Conservation (phyloP, 2,329 filamentous ascomycete genomes). For the Nannizzia gypsea region DNA sequence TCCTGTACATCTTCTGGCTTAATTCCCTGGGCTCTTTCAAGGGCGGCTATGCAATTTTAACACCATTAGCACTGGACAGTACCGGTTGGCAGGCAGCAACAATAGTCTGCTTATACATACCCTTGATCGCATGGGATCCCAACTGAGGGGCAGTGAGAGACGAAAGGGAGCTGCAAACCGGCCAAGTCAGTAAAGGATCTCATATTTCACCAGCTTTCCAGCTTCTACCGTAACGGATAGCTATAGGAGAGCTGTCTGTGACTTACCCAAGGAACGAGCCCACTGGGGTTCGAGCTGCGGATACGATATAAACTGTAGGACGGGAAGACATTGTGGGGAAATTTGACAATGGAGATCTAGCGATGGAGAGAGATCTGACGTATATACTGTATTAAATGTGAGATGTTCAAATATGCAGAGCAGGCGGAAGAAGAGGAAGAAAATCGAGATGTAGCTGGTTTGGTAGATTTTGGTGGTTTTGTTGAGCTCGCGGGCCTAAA, state of each 20-base stretch:
- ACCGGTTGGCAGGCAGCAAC: not conserved
- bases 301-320: constrained; percentile 90
- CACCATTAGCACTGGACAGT: not conserved
- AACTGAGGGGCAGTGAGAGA: constrained; percentile 77
- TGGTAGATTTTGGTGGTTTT: not conserved
- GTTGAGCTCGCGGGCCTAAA: not conserved
- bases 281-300: constrained; percentile 76
- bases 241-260: constrained; percentile 5
- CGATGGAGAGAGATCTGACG: not conserved
- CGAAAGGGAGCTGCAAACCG: constrained; percentile 59
- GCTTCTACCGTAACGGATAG: not conserved
- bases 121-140: constrained; percentile 84
- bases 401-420: not conserved
- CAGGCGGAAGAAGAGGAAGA: not conserved
- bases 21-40: constrained; percentile 75
- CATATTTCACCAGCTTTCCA: not conserved
- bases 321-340: constrained; percentile 42
- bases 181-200: not conserved
- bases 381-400: not conserved
- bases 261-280: constrained; percentile 86
- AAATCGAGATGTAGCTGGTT: not conserved
- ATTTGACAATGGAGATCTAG: not conserved
- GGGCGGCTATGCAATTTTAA: constrained; percentile 45
- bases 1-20: constrained; percentile 86
- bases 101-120: constrained; percentile 48